Percentiles rank a stretch among this genome's conserved stretches.
Conservation (phyloP, 495 filamentous ascomycete species). For the Chaetomium cochliodes region DNA sequence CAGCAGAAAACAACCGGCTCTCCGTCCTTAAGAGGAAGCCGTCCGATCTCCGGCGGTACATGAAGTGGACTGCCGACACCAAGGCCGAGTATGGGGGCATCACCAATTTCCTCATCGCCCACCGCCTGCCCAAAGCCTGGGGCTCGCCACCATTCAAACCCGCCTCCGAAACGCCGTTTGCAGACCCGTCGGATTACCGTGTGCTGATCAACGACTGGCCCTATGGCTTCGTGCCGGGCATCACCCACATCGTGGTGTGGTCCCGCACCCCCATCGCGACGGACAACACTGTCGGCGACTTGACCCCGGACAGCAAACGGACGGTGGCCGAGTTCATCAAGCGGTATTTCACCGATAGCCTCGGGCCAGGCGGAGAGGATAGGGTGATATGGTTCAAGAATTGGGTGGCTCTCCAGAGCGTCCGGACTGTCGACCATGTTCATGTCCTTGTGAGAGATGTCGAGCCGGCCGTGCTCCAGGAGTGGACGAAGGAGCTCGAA, state of each 20-base stretch:
- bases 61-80: constrained; percentile 69
- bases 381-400: constrained; percentile 93
- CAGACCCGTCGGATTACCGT: constrained; percentile 66
- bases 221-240: constrained; percentile 69
- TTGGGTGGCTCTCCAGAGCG: constrained; percentile 84
- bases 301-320: constrained; percentile 64
- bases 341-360: constrained; percentile 59
- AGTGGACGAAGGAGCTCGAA: constrained; percentile 56
- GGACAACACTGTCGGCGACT: constrained; percentile 61
- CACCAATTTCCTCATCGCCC: constrained; percentile 69
- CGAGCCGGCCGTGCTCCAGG: constrained; percentile 55
- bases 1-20: constrained; percentile 65
- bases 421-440: constrained; percentile 70
- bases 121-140: constrained; percentile 69
- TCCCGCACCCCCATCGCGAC: constrained; percentile 55
- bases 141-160: constrained; percentile 52
- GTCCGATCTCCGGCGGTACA: constrained; percentile 79
- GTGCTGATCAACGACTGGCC: constrained; percentile 91
- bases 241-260: constrained; percentile 74
- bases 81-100: constrained; percentile 73
- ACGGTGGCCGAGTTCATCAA: constrained; percentile 66
- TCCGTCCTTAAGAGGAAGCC: constrained; percentile 75
- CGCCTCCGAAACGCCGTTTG: constrained; percentile 60
- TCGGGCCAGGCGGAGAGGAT: constrained; percentile 52
- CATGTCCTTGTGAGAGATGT: constrained; percentile 63